phyloP scores from a whole-genome alignment of 257 asterid genomes.

The Solanum etuberosum region DNA sequence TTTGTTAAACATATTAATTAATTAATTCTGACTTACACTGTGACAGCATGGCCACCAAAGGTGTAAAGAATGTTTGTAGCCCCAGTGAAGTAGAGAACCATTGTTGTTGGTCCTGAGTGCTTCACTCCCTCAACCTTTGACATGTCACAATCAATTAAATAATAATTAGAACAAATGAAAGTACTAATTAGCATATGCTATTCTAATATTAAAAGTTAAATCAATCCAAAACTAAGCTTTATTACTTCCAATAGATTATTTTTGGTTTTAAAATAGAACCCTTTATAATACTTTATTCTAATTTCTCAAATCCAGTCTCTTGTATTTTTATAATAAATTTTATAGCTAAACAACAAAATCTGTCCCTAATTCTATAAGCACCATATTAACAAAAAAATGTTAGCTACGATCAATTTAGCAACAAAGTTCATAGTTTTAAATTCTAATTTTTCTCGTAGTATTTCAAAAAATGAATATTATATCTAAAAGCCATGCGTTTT shows the following conservation, averaged over 20 bases:
- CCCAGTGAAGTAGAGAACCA: conserved; percentile 86
- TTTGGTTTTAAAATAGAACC: too few species aligned
- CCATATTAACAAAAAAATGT: neutral
- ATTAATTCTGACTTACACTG: conserved; percentile 38
- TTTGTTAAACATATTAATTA: neutral
- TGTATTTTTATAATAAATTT: neutral
- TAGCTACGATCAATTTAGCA: neutral
- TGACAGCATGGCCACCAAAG: conserved; percentile 91
- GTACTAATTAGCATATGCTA: neutral
- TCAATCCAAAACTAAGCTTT: conserved; percentile 33
- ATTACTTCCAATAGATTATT: neutral
- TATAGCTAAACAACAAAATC: neutral
- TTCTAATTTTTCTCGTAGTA: neutral
- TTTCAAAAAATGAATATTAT: neutral
- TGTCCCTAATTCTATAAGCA: neutral
- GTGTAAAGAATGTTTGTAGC: conserved; percentile 88
- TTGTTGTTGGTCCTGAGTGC: conserved; percentile 71
- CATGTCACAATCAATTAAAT: neutral
- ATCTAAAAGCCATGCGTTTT: neutral
- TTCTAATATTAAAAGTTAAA: neutral
- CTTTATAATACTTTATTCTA: neutral
- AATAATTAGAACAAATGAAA: neutral
- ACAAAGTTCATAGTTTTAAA: neutral
- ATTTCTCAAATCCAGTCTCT: neutral
- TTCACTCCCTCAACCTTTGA: conserved; percentile 60